phyloP scores from a whole-genome alignment of 768 basidiomycete species.

The Clavaria fumosa region DNA sequence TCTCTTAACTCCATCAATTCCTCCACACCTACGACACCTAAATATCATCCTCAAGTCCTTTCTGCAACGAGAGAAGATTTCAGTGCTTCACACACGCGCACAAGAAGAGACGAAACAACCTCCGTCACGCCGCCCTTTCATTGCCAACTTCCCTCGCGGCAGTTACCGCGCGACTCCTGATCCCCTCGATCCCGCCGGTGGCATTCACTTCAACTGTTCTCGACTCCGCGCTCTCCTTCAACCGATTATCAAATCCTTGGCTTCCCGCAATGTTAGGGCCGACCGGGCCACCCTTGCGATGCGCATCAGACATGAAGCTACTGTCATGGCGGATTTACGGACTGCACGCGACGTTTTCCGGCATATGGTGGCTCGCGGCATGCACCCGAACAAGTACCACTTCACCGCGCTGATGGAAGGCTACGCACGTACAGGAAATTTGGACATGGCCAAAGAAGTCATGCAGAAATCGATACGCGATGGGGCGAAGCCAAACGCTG shows the following conservation, averaged over 20 bases:
- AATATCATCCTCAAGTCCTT: slow-evolving; percentile 38
- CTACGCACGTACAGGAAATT: slow-evolving; percentile 44
- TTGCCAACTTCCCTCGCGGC: slow-evolving; percentile 9
- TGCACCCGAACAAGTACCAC: slow-evolving; percentile 61
- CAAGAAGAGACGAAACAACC: slow-evolving; percentile 24
- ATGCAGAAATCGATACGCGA: slow-evolving; percentile 35
- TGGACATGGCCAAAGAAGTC: slow-evolving; percentile 36
- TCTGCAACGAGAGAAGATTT: slow-evolving; percentile 35
- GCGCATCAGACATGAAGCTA: slow-evolving; percentile 47
- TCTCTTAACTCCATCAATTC: slow-evolving; percentile 26
- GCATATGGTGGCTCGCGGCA: slow-evolving; percentile 46
- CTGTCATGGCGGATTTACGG: slow-evolving; percentile 33
- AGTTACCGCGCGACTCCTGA: slow-evolving; percentile 15
- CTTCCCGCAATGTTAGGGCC: slow-evolving; percentile 31
- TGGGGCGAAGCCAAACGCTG: slow-evolving; percentile 40
- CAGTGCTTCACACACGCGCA: slow-evolving; percentile 32
- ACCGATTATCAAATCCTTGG: slow-evolving; percentile 32
- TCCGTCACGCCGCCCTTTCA: slow-evolving; percentile 17
- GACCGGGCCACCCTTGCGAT: slow-evolving; percentile 44
- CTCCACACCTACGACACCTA: slow-evolving; percentile 40
- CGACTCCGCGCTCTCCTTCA: slow-evolving; percentile 20
- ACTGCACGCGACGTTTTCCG: slow-evolving; percentile 40
- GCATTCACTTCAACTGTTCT: slow-evolving; percentile 23
- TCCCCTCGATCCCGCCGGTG: slow-evolving; percentile 34
- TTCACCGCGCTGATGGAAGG: slow-evolving; percentile 65